Evolutionary conservation across 352 stramenopile genomes (phyloP), one percentile per base, ranked within the genome.

Genomic region (Saprolegnia diclina): DNA sequence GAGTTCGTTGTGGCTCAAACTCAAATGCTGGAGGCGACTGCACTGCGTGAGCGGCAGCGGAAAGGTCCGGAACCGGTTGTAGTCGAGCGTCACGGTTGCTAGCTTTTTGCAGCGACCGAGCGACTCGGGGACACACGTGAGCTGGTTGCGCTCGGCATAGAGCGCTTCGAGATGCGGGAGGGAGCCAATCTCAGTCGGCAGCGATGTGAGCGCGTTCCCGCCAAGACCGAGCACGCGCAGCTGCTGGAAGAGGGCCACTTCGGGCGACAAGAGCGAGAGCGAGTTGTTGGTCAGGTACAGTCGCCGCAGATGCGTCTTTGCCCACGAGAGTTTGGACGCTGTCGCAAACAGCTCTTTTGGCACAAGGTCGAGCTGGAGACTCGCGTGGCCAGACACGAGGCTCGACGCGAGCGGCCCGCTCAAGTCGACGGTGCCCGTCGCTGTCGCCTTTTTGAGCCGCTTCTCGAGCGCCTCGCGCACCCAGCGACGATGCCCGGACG

Each of bases 101-200:
- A 94, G 75, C 53, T 79, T 79, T 18, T 68, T 74, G 22, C 90
- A 75, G 19, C 72, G 62, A 6, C 76, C 80, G 21, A 94, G 81
- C 16, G 65, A 38, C 7, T 84, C 71, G 1, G 85, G 85, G 0
- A 94, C 68, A 48, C 50, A 42, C 35, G 56, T 68, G 18, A 94
- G 59, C 46, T 73, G 69, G 42, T 94, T 94, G 48, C 90, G 78
- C 44, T 94, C 83, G n/a, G 87, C 37, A 1, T 76, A 73, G 10
- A 93, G 67, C 10, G 75, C 64, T 55, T 93, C 82, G 1, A 93
- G 72, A 32, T 78, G 75, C 22, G 71, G 29, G 19, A 91, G 79
- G 0, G 67, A 48, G 5, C 73, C 63, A 9, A 93, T 65, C 10
- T 82, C 80, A 24, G 88, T 74, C 0, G 85, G 85, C 5, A 93